phyloP scores from a whole-genome alignment of 306 rosid species.

The Mimosa pudica region DNA sequence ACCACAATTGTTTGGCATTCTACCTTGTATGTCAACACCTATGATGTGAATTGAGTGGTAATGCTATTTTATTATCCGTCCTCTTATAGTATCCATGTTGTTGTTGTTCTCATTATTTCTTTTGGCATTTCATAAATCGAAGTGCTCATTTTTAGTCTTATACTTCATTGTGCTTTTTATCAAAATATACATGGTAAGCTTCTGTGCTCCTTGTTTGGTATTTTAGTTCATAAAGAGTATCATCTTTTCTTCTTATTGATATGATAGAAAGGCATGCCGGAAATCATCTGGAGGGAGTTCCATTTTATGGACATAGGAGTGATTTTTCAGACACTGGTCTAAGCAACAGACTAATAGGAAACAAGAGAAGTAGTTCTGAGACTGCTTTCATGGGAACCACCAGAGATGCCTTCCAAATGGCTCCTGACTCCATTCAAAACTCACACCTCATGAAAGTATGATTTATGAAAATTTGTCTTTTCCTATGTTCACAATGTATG shows the following conservation, averaged over 20 bases:
- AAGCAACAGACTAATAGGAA: conserved; percentile 67
- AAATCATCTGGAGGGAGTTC: conserved; percentile 91
- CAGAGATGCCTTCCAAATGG: conserved; percentile 65
- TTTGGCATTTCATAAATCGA: not conserved
- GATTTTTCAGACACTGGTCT: conserved; percentile 75
- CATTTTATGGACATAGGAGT: conserved; percentile 81
- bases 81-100: conserved; percentile 19
- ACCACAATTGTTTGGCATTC: conserved; percentile 6
- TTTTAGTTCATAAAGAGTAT: conserved; percentile 34
- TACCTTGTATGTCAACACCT: conserved; percentile 19
- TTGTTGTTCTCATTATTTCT: not conserved
- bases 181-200: conserved; percentile 11
- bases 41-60: conserved; percentile 33
- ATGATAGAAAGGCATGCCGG: conserved; percentile 69
- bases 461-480: conserved; percentile 11
- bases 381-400: conserved; percentile 72
- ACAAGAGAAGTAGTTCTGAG: conserved; percentile 83
- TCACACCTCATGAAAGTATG: conserved; percentile 82
- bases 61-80: conserved; percentile 12
- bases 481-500: conserved; percentile 16
- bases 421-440: conserved; percentile 72
- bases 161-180: not conserved
- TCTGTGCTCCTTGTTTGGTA: conserved; percentile 19
- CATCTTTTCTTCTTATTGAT: conserved; percentile 43
- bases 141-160: not conserved